Conservation (phyloP, 1,139 yeast genomes). For the Taphrina pruni region DNA sequence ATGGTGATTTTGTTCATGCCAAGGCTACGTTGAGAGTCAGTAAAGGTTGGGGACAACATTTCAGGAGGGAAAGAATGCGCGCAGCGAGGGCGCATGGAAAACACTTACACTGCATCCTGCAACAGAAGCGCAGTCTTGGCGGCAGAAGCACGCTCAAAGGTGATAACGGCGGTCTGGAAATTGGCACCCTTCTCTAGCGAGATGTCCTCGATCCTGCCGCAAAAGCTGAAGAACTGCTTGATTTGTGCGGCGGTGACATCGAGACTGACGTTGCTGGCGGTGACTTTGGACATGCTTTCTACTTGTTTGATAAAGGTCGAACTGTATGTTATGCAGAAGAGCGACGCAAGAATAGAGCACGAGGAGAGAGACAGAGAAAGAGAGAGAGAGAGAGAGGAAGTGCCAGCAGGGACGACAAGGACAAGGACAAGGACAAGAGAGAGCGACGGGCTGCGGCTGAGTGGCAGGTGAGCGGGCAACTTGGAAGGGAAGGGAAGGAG, state of each 20-base stretch:
- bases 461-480: background rate
- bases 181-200: conserved; percentile 49
- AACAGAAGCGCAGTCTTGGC: conserved; percentile 73
- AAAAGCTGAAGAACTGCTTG: conserved; percentile 73
- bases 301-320: background rate
- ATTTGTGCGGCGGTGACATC: conserved; percentile 63
- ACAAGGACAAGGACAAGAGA: background rate
- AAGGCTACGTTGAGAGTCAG: conserved; percentile 44
- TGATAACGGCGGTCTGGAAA: conserved; percentile 58
- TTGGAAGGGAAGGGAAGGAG: background rate
- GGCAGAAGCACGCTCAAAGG: conserved; percentile 66
- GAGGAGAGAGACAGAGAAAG: background rate
- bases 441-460: background rate
- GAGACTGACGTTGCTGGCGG: conserved; percentile 67
- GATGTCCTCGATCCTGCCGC: conserved; percentile 68
- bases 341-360: too few species aligned
- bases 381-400: background rate
- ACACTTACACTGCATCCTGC: conserved; percentile 72
- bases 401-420: background rate
- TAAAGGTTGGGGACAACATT: too few species aligned
- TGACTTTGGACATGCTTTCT: conserved; percentile 50
- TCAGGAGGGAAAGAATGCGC: too few species aligned
- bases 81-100: background rate
- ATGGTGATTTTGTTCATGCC: conserved; percentile 49
- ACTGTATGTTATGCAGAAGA: too few species aligned